A percentile compares a stretch with the other conserved stretches of the same genome.
Conservation (phyloP, 495 filamentous ascomycete species). For the Trichoderma orchidacearum region DNA sequence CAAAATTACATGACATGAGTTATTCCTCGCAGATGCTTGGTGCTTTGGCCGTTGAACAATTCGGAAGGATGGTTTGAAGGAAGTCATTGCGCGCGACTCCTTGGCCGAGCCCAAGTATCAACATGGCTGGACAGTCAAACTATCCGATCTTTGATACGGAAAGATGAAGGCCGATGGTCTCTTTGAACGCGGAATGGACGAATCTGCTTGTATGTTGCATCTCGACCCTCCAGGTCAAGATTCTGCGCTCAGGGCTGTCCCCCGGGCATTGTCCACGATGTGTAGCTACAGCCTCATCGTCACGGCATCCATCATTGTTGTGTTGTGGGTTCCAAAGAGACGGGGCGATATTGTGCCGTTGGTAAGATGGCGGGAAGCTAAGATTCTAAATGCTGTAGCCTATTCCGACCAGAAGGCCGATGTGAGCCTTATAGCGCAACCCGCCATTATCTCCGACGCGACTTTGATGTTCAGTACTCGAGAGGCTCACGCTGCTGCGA, state of each 20-base stretch:
- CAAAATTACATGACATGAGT: too few species aligned
- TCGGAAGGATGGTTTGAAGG: conserved; percentile 45
- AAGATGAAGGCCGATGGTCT: conserved; percentile 32
- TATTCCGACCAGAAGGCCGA: conserved; percentile 45
- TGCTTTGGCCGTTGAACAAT: conserved; percentile 30
- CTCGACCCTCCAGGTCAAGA: background rate
- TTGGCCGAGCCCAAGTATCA: conserved; percentile 37
- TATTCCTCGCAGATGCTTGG: too few species aligned
- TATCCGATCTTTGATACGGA: conserved; percentile 35
- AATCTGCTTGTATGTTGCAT: conserved; percentile 2
- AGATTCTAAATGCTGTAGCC: conserved; percentile 46
- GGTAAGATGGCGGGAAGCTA: conserved; percentile 54
- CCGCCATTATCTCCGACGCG: conserved; percentile 27
- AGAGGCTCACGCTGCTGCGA: conserved; percentile 43
- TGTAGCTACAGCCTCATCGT: conserved; percentile 63
- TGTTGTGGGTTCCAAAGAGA: conserved; percentile 37
- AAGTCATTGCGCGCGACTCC: conserved; percentile 42
- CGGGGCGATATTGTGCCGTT: conserved; percentile 29
- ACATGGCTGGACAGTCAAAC: conserved; percentile 42
- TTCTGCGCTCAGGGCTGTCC: conserved; percentile 30
- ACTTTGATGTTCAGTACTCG: conserved; percentile 34
- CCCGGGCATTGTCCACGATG: conserved; percentile 48
- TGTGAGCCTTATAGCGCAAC: conserved; percentile 50
- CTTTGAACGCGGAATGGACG: conserved; percentile 47
- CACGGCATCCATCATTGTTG: conserved; percentile 44